phyloP scores from a whole-genome alignment of 495 filamentous ascomycete genomes.

The Tuber calosporum region DNA sequence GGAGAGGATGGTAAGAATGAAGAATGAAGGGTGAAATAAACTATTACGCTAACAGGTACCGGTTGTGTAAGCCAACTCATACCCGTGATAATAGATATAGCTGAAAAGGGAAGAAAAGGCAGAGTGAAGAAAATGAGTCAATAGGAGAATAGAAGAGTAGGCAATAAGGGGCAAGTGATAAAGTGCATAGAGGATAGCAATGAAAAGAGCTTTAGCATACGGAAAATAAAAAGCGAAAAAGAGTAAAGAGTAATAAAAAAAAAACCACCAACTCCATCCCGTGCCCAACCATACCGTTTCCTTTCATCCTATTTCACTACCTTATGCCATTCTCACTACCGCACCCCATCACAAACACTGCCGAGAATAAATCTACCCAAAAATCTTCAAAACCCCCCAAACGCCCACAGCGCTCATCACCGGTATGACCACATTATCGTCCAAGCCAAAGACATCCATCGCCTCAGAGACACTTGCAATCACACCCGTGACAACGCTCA shows the following conservation, averaged over 20 bases:
- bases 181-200: neutral
- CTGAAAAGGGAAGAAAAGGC: neutral
- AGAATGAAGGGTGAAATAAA: neutral
- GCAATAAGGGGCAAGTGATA: neutral
- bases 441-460: constrained; percentile 81
- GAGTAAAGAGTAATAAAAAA: neutral
- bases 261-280: constrained; percentile 3
- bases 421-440: constrained; percentile 96
- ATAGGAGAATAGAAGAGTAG: neutral
- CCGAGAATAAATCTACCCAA: constrained; percentile 52
- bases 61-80: neutral
- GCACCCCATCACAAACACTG: constrained; percentile 30
- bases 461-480: constrained; percentile 84
- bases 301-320: neutral
- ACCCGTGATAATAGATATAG: neutral
- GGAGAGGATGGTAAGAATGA: neutral
- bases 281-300: neutral
- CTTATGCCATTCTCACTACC: constrained; percentile 16
- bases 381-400: constrained; percentile 87
- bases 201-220: neutral
- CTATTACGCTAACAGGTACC: neutral
- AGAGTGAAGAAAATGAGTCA: neutral
- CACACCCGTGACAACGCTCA: constrained; percentile 81
- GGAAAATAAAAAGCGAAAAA: neutral
- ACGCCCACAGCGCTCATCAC: constrained; percentile 82